These are phyloP conservation scores for Boletus tylopilopsis DNA, from an alignment of 768 basidiomycete genomes.

Conservation along the genomic window DNA sequence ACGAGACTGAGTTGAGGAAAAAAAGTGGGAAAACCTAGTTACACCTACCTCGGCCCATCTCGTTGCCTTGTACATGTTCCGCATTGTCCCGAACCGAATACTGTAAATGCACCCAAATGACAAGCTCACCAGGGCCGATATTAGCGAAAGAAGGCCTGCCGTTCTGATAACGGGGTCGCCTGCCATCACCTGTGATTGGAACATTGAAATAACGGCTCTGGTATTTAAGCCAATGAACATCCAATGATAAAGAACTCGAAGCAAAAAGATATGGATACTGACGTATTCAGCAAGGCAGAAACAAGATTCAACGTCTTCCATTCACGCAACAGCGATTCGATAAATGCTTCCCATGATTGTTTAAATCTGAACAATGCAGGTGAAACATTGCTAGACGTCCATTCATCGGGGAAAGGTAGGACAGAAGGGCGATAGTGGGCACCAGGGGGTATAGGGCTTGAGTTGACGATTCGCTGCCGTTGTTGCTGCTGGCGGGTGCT, in stretches of 20 bases:
- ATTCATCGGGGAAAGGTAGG: constrained; percentile 52
- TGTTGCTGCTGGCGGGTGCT: constrained; percentile 12
- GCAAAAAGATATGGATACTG: constrained; percentile 15
- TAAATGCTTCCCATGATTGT: constrained; percentile 64
- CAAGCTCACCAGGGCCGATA: constrained; percentile 66
- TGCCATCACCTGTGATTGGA: constrained; percentile 51
- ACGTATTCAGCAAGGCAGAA: constrained; percentile 58
- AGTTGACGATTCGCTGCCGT: constrained; percentile 6
- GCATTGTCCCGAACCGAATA: constrained; percentile 68
- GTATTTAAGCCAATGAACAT: not conserved
- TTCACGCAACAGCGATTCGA: constrained; percentile 64
- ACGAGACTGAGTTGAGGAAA: not conserved
- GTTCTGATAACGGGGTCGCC: constrained; percentile 61
- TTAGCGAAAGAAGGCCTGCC: constrained; percentile 58
- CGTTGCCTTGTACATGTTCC: constrained; percentile 65
- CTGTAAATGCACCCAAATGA: constrained; percentile 74
- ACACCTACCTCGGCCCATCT: constrained; percentile 65
- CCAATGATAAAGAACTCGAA: not conserved
- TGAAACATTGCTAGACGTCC: constrained; percentile 48
- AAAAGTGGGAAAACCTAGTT: not conserved
- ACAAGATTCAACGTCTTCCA: constrained; percentile 78
- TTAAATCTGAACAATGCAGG: constrained; percentile 65
- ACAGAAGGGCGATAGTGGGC: constrained; percentile 16
- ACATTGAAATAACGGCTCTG: constrained; percentile 68
- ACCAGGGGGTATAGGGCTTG: constrained; percentile 31